Evolutionary conservation across 1,284 basidiomycete genomes (phyloP), one percentile per base, ranked within the genome.

Genomic region (Cutaneotrichosporon cutaneum): DNA sequence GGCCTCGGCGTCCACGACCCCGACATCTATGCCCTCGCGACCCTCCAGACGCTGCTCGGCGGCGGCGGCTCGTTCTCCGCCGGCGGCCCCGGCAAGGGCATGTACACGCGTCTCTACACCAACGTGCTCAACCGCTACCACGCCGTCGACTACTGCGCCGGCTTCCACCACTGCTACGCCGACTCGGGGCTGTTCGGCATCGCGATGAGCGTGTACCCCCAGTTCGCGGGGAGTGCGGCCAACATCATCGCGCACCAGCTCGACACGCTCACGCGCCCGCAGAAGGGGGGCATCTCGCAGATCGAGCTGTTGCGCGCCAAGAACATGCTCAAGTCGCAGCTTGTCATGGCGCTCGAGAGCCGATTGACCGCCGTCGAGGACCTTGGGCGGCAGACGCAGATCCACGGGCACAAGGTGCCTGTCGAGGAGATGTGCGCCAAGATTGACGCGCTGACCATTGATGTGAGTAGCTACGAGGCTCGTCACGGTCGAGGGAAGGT

Each of bases 91-190:
- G 95, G 95, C 48, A 99, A 99, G 82, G 96, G 95, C 71, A 98
- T 99, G 94, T 98, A 97, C 83, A 94, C 92, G 42, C 89, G 95
- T 21, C 82, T 98, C 57, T 98, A 98, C 82, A 95, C 93, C n/a
- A 89, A 94, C 75, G 93, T 99, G 69, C 87, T 99, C 65, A 97
- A 98, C 77, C 90, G 92, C 74, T 91, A 92, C 81, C 87, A 94
- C 64, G 88, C 92, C 72, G 87, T 99, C 73, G 95, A 99, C 80
- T 92, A 94, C 78, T 97, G 94, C 78, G 89, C 92, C n/a, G 90
- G 92, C 30, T 97, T 97, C 87, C 93, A 98, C 78, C 94, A 98
- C 80, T 95, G 95, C 74, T 99, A 98, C 81, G 88, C 88, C 62
- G 94, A 98, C 80, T 90, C 90, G 0, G 93, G 93, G 2, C 83